These are phyloP conservation scores for Microascus cirrosus DNA, from an alignment of 2,329 filamentous ascomycete genomes.

Conservation along the genomic window DNA sequence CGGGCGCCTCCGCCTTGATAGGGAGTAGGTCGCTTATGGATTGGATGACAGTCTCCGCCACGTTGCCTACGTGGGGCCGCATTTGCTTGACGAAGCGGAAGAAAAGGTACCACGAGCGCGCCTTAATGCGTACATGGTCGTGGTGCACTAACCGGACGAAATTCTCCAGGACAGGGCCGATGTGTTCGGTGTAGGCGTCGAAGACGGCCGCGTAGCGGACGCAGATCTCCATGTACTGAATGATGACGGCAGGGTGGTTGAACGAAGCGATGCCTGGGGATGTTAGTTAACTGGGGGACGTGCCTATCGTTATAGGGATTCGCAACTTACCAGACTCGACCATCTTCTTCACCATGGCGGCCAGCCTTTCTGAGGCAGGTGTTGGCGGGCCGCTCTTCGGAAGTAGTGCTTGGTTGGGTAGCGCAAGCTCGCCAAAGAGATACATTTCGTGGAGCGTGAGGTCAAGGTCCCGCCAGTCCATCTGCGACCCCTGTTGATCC, in stretches of 20 bases:
- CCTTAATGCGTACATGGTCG: conserved; percentile 73
- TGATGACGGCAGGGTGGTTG: conserved; percentile 79
- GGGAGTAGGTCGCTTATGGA: conserved; percentile 79
- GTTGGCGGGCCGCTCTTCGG: conserved; percentile 73
- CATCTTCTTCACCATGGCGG: conserved; percentile 93
- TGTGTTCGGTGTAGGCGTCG: conserved; percentile 69
- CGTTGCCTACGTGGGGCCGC: conserved; percentile 71
- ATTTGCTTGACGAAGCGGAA: conserved; percentile 85
- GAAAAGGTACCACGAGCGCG: conserved; percentile 94
- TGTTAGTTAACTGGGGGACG: neutral
- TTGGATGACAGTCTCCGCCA: conserved; percentile 83
- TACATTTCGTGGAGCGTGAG: conserved; percentile 92
- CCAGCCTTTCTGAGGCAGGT: conserved; percentile 67
- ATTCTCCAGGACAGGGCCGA: conserved; percentile 78
- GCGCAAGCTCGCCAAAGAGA: conserved; percentile 86
- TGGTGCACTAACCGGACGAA: conserved; percentile 89
- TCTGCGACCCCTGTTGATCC: conserved; percentile 57
- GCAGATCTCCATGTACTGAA: conserved; percentile 98
- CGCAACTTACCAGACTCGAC: conserved; percentile 66
- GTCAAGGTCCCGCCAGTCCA: conserved; percentile 94
- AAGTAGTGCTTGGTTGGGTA: conserved; percentile 78
- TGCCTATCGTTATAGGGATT: conserved; percentile 8
- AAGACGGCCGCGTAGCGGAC: conserved; percentile 91
- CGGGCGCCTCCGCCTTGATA: conserved; percentile 81
- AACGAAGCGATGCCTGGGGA: conserved; percentile 68